Evolutionary conservation across 768 basidiomycete genomes (phyloP), one percentile per base, ranked within the genome.

Genomic region (Hemileccinum rubropunctum): DNA sequence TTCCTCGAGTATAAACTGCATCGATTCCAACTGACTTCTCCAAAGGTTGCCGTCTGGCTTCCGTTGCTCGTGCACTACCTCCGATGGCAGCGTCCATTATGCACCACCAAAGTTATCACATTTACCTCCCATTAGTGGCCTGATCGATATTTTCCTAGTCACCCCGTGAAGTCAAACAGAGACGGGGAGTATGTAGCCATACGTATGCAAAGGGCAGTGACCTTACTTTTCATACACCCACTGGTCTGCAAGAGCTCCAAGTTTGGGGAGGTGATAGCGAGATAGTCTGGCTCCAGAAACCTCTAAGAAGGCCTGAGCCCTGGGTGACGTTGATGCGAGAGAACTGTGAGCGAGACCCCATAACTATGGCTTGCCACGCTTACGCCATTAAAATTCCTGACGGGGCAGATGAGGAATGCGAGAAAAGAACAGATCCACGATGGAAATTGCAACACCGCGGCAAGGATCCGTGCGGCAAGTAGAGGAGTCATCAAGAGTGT

Each of bases 191-290:
- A 34, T 34, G 34, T 34, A 12, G 28, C 28, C 11, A 12, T 30
- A 30, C 11, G 28, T 9, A 12, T 30, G 11, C 8, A 34, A 34
- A n/a, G 15, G 5, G 15, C 14, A 34, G 10, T 17, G 38, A 18
- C 34, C 27, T 52, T 64, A 83, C 62, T 88, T 86, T 52, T 84
- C 86, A 10, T 30, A 4, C 27, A 90, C 73, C 84, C 87, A 89
- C 50, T 73, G 69, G 53, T 86, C 84, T 13, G 87, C 88, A 12
- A 86, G 62, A 20, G 73, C 69, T 3, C 88, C 88, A 14, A 88
- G 74, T 28, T 28, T 28, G 9, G 9, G 27, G 9, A 8, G 2
- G 28, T 23, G 23, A 23, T 3, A 23, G 23, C 23, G 23, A 3
- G 23, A 23, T 3, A 23, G 23, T 23, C n/a, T n/a, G n/a, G n/a